A percentile compares a stretch with the other conserved stretches of the same genome.
These are phyloP conservation scores for Paraleonurus japonicus DNA, from an alignment of 257 asterid genomes.

Conservation along the genomic window DNA sequence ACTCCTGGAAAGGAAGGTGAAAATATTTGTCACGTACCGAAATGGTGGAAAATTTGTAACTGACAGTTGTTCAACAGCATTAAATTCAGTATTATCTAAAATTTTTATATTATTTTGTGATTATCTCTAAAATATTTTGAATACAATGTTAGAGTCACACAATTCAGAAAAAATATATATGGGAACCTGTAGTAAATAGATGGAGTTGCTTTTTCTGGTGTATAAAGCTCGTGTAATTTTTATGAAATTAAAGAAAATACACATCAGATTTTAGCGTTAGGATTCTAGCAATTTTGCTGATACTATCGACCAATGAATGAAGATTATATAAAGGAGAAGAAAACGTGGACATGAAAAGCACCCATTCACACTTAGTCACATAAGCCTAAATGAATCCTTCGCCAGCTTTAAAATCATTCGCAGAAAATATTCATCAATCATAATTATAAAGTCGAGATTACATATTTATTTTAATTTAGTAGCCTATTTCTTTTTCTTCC, in stretches of 20 bases:
- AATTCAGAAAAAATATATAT: background rate
- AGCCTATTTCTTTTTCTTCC: background rate
- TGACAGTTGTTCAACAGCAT: slow-evolving; percentile 15
- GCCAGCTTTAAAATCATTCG: background rate
- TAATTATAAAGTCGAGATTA: background rate
- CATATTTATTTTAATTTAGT: background rate
- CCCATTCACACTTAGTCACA: background rate
- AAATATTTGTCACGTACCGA: background rate
- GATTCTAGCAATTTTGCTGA: background rate
- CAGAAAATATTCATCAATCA: background rate
- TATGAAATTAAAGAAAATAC: slow-evolving; percentile 8
- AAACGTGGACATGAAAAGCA: background rate
- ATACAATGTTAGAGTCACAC: background rate
- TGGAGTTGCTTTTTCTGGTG: background rate
- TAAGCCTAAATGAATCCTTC: slow-evolving; percentile 8
- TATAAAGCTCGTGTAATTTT: slow-evolving; percentile 4
- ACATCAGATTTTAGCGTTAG: slow-evolving; percentile 22
- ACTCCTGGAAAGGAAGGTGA: slow-evolving; percentile 9
- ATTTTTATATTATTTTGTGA: slow-evolving; percentile 1
- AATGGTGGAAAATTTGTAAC: slow-evolving; percentile 26
- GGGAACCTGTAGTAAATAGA: background rate
- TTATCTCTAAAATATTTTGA: background rate
- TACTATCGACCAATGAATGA: background rate
- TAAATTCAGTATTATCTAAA: slow-evolving; percentile 23
- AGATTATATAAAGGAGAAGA: background rate